A percentile compares a stretch with the other conserved stretches of the same genome.
These are phyloP conservation scores for Hanseniaspora valbyensis DNA, from an alignment of 805 yeast species.

Conservation along the genomic window DNA sequence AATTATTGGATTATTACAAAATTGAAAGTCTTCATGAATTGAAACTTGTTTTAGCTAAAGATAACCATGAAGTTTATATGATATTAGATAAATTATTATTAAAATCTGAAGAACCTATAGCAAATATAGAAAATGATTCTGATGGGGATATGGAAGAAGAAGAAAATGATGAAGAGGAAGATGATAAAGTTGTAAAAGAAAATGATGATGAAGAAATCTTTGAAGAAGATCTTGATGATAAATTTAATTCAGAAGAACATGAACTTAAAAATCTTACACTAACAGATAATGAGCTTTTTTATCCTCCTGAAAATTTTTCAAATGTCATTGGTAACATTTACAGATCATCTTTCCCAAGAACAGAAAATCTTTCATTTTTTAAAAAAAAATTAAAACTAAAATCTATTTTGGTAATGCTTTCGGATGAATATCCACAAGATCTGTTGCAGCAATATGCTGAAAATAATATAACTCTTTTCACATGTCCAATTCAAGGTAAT, in stretches of 20 bases:
- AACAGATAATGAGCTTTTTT: conserved; percentile 20
- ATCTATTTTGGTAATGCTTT: conserved; percentile 71
- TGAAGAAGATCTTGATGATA: conserved; percentile 24
- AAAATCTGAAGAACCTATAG: not conserved
- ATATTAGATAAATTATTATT: conserved; percentile 1
- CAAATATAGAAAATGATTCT: not conserved
- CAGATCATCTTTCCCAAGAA: conserved; percentile 80
- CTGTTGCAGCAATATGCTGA: conserved; percentile 52
- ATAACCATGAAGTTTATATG: not conserved
- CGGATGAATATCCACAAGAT: conserved; percentile 81
- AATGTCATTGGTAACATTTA: conserved; percentile 69
- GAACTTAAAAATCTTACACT: conserved; percentile 18
- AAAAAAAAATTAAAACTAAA: conserved; percentile 46
- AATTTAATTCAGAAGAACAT: conserved; percentile 21
- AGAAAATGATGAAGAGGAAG: not conserved
- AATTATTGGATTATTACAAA: not conserved
- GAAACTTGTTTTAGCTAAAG: not conserved
- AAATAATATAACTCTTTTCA: conserved; percentile 60
- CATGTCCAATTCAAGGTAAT: conserved; percentile 88
- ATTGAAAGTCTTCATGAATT: conserved; percentile 1
- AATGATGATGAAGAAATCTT: conserved; percentile 10
- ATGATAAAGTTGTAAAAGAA: conserved; percentile 1
- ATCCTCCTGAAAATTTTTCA: conserved; percentile 85
- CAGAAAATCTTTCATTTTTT: conserved; percentile 67
- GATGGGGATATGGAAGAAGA: not conserved